A percentile compares a stretch with the other conserved stretches of the same genome.
phyloP scores from a whole-genome alignment of 2,329 filamentous ascomycete genomes.

The Dothideomycetes sp. region DNA sequence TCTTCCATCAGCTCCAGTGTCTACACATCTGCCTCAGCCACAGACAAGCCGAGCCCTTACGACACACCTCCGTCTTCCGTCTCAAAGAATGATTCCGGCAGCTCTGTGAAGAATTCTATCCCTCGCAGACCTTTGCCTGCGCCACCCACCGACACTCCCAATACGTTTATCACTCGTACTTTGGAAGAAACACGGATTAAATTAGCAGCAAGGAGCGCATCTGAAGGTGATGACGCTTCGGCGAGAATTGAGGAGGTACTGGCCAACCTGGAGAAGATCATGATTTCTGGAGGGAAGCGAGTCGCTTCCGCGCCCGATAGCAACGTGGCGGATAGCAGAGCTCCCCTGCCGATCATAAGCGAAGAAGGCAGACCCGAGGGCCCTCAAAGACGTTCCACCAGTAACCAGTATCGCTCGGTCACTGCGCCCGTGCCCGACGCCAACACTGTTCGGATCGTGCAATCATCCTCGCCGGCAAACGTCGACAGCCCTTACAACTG shows the following conservation, averaged over 20 bases:
- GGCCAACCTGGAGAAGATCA: slow-evolving; percentile 31
- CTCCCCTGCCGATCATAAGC: slow-evolving; percentile 41
- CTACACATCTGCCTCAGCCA: slow-evolving; percentile 24
- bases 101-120: slow-evolving; percentile 25
- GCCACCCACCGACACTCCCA: slow-evolving; percentile 39
- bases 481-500: slow-evolving; percentile 44
- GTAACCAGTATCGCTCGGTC: slow-evolving; percentile 32
- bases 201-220: slow-evolving; percentile 44
- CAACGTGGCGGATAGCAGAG: slow-evolving; percentile 22
- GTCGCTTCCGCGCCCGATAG: slow-evolving; percentile 38
- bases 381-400: slow-evolving; percentile 15
- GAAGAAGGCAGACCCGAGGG: slow-evolving; percentile 38
- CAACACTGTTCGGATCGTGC: slow-evolving; percentile 49
- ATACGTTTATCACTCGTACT: slow-evolving; percentile 45
- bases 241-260: slow-evolving; percentile 52
- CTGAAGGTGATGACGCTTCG: slow-evolving; percentile 34
- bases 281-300: slow-evolving; percentile 31
- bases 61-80: slow-evolving; percentile 46
- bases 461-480: slow-evolving; percentile 43
- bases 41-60: slow-evolving; percentile 31
- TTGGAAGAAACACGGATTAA: slow-evolving; percentile 50
- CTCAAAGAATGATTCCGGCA: slow-evolving; percentile 22
- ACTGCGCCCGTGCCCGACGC: slow-evolving; percentile 33
- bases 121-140: slow-evolving; percentile 37
- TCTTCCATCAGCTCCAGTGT: slow-evolving; percentile 47